Base-by-base conservation (phyloP, 257 asterid species). In the Plantago ovata region DNA sequence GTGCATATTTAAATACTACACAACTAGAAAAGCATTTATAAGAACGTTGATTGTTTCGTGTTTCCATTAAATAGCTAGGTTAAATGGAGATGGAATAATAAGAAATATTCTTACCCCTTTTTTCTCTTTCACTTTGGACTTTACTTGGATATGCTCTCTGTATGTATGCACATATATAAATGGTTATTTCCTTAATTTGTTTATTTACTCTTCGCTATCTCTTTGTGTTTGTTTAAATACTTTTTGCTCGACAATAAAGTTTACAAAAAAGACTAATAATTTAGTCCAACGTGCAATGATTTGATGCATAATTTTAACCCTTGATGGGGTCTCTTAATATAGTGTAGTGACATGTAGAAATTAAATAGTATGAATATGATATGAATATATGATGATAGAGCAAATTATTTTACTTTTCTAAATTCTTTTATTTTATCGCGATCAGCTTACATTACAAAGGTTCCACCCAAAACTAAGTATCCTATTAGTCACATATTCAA, bases 131-230 rank as follows among this genome's bases (percentile, higher is more conserved):
- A 39, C 40, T 58, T 58, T 66, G 62, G 73, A 76, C 78, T 64
- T 72, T 65, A 62, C 69, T 70, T 59, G 70, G 71, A 75, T 65
- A 58, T 66, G 69, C 60, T 62, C 47, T 68, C 75, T 48, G 46
- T 73, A 49, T 73, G 64, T 56, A 46, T 45, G 22, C 28, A 62
- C n/a, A 4, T 1, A 20, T 10, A 43, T 40, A 6, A 11, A 28
- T 13, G 18, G n/a, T 3, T n/a, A n/a, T 51, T 51, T n/a, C n/a
- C n/a, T n/a, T n/a, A n/a, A n/a, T n/a, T 51, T 51, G 14, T 23
- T 15, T 51, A 22, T 50, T 18, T 48, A 16, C n/a, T 7, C 23
- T 48, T 1, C 1, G 9, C 12, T 50, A 22, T 24, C 9, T 13
- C 15, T 51, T 19, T 51, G n/a, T 15, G 22, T 21, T 23, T n/a